phyloP scores from a whole-genome alignment of 2,329 filamentous ascomycete species.

The Shiraia bambusicola region DNA sequence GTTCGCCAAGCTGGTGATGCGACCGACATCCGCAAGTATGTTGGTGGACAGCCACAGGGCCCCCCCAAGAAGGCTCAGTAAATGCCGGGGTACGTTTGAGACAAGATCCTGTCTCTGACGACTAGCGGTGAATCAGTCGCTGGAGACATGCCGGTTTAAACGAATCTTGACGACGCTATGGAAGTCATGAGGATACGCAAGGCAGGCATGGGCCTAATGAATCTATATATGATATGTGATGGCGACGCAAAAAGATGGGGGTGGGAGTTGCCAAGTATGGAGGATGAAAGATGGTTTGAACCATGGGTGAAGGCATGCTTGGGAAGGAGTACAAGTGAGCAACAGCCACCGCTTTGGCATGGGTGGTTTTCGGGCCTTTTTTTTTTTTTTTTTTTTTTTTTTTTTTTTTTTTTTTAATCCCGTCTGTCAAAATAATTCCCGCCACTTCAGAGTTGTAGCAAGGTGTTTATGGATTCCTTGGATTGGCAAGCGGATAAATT shows the following conservation, averaged over 20 bases:
- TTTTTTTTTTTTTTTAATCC: too few relatives aligned
- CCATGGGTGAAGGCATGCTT: too few relatives aligned
- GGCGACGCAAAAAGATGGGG: constrained; percentile 1
- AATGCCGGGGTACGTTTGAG: constrained; percentile 11
- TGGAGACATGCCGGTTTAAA: constrained; percentile 15
- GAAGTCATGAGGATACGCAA: constrained; percentile 17
- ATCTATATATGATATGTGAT: neutral
- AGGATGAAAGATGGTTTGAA: neutral
- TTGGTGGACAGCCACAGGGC: constrained; percentile 55
- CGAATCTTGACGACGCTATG: constrained; percentile 27
- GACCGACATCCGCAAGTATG: constrained; percentile 77
- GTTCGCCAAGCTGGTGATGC: constrained; percentile 73
- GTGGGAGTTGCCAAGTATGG: neutral
- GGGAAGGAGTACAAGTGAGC: too few relatives aligned
- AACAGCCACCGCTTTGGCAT: too few relatives aligned
- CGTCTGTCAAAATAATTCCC: too few relatives aligned
- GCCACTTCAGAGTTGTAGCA: too few relatives aligned
- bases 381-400: too few relatives aligned
- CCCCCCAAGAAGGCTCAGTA: constrained; percentile 65
- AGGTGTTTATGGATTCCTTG: too few relatives aligned
- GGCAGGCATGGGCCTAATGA: too few relatives aligned
- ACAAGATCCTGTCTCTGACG: constrained; percentile 19
- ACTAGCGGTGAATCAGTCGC: constrained; percentile 12
- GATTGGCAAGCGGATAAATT: too few relatives aligned
- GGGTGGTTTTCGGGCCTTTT: too few relatives aligned